Evolutionary conservation across 1,284 basidiomycete genomes (phyloP).

Genomic region (Austroboletus niveus): DNA sequence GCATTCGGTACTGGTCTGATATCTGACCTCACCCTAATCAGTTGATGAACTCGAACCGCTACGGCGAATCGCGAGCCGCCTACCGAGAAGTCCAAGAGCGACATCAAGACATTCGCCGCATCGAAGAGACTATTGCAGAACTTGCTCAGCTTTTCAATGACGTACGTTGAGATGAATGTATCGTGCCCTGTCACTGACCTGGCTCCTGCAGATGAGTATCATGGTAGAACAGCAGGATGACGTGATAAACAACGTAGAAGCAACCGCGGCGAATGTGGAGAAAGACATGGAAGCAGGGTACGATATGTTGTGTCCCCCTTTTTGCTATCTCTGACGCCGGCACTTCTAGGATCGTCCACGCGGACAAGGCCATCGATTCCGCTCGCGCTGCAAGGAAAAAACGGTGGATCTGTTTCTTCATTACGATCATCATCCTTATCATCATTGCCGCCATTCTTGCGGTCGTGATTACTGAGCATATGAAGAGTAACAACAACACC

Average conservation of each 20-base stretch:
- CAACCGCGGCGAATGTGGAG: constrained; percentile 69
- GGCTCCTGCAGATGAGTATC: constrained; percentile 68
- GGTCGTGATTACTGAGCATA: constrained; percentile 44
- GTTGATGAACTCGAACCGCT: constrained; percentile 89
- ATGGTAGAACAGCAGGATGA: constrained; percentile 94
- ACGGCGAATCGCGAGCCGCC: constrained; percentile 87
- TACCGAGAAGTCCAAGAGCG: constrained; percentile 96
- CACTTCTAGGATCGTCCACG: constrained; percentile 64
- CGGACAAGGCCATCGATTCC: constrained; percentile 82
- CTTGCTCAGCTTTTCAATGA: constrained; percentile 96
- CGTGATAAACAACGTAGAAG: constrained; percentile 77
- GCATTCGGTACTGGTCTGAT: not conserved
- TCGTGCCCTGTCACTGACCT: constrained; percentile 1
- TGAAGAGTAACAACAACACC: not conserved
- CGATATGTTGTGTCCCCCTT: not conserved
- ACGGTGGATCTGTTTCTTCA: constrained; percentile 89
- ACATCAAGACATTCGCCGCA: constrained; percentile 93
- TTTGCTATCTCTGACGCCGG: constrained; percentile 9
- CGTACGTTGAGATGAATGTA: constrained; percentile 39
- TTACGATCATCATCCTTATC: constrained; percentile 60
- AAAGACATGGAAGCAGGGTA: constrained; percentile 84
- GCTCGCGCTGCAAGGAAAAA: constrained; percentile 92
- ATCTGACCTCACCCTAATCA: constrained; percentile 29
- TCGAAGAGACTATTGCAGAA: constrained; percentile 90
- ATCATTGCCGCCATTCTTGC: constrained; percentile 64